Percentiles rank a stretch among this genome's conserved stretches.
Evolutionary conservation across 495 filamentous ascomycete species (phyloP).

Genomic region (Daldinia loculata): DNA sequence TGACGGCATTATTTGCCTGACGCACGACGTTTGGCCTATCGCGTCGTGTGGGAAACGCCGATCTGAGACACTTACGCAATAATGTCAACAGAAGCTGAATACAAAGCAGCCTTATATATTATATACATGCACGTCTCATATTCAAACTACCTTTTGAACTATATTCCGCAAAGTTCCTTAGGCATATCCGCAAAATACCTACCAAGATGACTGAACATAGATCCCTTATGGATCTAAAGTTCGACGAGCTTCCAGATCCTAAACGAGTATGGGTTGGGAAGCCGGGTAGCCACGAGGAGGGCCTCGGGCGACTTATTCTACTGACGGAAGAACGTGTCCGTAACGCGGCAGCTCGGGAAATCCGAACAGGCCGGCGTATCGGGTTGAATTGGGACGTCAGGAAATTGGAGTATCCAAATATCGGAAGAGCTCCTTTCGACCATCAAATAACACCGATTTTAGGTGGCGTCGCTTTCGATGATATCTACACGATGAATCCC

Average conservation of each 20-base stretch:
- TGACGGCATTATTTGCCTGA: no score
- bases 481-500: conserved; percentile 43
- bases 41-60: background rate
- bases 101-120: no score
- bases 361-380: conserved; percentile 59
- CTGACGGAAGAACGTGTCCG: conserved; percentile 60
- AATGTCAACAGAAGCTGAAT: no score
- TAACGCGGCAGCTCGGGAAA: conserved; percentile 56
- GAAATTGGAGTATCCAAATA: conserved; percentile 57
- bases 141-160: no score
- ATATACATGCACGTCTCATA: no score
- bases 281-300: conserved; percentile 58
- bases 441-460: conserved; percentile 55
- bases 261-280: conserved; percentile 58
- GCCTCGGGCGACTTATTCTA: conserved; percentile 63
- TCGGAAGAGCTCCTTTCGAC: conserved; percentile 53
- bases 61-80: background rate
- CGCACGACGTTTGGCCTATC: background rate
- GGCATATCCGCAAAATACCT: background rate
- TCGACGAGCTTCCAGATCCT: conserved; percentile 61
- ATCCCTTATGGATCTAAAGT: conserved; percentile 26
- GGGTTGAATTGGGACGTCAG: conserved; percentile 63
- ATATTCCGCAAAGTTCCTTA: background rate
- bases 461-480: conserved; percentile 43
- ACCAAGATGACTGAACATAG: background rate